Percentiles rank a stretch among this genome's conserved stretches.
These are phyloP conservation scores for Vicia sativa DNA, from an alignment of 306 rosid species.

Conservation along the genomic window DNA sequence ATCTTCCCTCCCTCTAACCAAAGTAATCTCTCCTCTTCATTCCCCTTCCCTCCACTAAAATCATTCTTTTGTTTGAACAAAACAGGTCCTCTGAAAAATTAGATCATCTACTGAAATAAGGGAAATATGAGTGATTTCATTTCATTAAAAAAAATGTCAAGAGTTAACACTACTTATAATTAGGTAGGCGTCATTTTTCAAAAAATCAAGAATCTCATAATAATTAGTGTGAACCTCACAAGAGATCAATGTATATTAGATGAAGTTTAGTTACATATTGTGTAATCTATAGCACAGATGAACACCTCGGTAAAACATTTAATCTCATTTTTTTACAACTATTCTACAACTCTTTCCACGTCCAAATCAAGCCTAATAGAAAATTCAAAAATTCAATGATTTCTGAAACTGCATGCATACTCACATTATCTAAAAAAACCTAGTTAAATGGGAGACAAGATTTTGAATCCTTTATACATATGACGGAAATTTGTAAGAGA, in stretches of 20 bases:
- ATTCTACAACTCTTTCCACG: constrained; percentile 22
- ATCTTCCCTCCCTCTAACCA: background rate
- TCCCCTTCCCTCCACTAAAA: background rate
- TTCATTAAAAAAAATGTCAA: background rate
- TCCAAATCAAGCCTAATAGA: constrained; percentile 21
- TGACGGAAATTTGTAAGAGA: constrained; percentile 23
- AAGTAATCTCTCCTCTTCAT: background rate
- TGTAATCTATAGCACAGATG: constrained; percentile 16
- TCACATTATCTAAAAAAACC: constrained; percentile 33
- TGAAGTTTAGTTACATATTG: constrained; percentile 5
- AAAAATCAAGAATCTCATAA: background rate
- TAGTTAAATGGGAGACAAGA: constrained; percentile 22
- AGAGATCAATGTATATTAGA: constrained; percentile 21
- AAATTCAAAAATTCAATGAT: constrained; percentile 34
- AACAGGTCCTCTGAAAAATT: background rate
- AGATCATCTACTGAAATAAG: background rate
- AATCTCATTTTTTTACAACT: constrained; percentile 25
- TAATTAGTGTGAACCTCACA: constrained; percentile 2
- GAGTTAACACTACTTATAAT: background rate
- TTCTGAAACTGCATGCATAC: constrained; percentile 35
- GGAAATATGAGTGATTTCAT: constrained; percentile 2
- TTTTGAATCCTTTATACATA: constrained; percentile 32
- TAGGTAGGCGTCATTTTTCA: constrained; percentile 20
- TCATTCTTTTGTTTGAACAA: background rate
- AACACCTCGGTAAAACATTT: constrained; percentile 8